Evolutionary conservation across 768 basidiomycete species (phyloP), one percentile per base, ranked within the genome.

Genomic region (Psilocybe sp.): DNA sequence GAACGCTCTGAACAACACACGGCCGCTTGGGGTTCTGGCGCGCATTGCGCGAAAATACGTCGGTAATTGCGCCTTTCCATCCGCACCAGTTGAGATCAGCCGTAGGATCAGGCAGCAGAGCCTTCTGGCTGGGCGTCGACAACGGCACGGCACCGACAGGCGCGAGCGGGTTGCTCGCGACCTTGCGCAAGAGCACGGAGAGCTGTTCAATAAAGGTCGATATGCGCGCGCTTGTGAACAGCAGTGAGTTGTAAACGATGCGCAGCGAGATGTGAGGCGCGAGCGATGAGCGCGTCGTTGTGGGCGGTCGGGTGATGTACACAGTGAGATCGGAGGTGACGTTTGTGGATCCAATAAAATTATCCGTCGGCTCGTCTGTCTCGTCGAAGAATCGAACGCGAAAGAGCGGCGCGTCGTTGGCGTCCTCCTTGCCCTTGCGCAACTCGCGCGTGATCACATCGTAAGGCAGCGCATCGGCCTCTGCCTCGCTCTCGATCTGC

Each of bases 311-410:
- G 5, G 85, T 87, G 39, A 98, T 81, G 67, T 93, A 95, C 56
- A 98, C 72, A 14, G 94, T 97, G 52, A 98, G 77, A 65, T 98
- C 95, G n/a, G 94, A 89, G 5, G 90, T 92, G 51, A 90, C 72
- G 54, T 83, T 85, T 0, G 95, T 94, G 0, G 83, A 82, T 19
- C 80, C 77, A 51, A 95, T 82, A 60, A 92, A 94, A 50, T 78
- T 78, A 49, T 84, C 87, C 42, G 76, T 84, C 37, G 77, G 81
- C 34, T 81, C 69, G 56, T 92, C 90, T 1, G 87, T 94, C 65
- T 89, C 90, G 62, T 98, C 94, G 65, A 97, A 93, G 76, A 98
- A 97, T n/a, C 94, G 85, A 37, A 97, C 93, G 44, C 94, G 82
- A 71, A 97, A 98, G 20, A 98, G 75, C 4, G 88, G 88, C 16